Percentiles rank a stretch among this genome's conserved stretches.
Conservation (phyloP, 208 protist species). For the Vickermania ingenoplastis region DNA sequence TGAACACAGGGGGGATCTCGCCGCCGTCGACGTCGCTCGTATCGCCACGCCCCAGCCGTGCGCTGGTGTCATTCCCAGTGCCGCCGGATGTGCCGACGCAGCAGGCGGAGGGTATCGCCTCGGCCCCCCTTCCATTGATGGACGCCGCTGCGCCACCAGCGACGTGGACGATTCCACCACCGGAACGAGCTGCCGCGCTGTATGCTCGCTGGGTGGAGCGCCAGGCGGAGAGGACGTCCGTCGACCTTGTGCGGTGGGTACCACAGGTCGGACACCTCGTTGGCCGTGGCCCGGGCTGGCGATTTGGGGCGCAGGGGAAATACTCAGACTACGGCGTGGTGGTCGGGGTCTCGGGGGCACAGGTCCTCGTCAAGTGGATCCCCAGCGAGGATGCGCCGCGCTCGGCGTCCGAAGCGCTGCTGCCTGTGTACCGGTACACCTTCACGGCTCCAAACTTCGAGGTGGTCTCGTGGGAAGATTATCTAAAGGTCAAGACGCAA, state of each 20-base stretch:
- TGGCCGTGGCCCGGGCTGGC: slow-evolving; percentile 64
- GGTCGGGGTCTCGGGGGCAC: slow-evolving; percentile 30
- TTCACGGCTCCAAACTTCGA: slow-evolving; percentile 46
- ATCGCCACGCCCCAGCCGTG: background rate
- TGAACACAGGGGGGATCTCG: background rate
- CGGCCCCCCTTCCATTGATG: background rate
- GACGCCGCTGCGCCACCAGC: background rate
- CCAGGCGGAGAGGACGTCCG: background rate
- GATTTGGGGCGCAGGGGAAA: slow-evolving; percentile 39
- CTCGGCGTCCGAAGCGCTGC: slow-evolving; percentile 18
- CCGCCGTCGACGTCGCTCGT: background rate
- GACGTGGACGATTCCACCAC: background rate
- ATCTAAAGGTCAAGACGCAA: slow-evolving; percentile 36
- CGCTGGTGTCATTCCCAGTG: background rate
- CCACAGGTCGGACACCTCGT: slow-evolving; percentile 57
- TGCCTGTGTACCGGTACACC: slow-evolving; percentile 38
- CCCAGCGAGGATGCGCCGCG: slow-evolving; percentile 30
- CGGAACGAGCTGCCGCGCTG: background rate
- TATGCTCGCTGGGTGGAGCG: background rate
- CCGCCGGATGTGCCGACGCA: slow-evolving; percentile 5
- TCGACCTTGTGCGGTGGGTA: slow-evolving; percentile 23
- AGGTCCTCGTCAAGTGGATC: slow-evolving; percentile 66
- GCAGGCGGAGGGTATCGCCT: background rate
- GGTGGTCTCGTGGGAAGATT: slow-evolving; percentile 50
- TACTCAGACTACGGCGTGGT: slow-evolving; percentile 66